Evolutionary conservation across 108 stramenopile genomes (phyloP).

Genomic region (Cyclotella baltica): DNA sequence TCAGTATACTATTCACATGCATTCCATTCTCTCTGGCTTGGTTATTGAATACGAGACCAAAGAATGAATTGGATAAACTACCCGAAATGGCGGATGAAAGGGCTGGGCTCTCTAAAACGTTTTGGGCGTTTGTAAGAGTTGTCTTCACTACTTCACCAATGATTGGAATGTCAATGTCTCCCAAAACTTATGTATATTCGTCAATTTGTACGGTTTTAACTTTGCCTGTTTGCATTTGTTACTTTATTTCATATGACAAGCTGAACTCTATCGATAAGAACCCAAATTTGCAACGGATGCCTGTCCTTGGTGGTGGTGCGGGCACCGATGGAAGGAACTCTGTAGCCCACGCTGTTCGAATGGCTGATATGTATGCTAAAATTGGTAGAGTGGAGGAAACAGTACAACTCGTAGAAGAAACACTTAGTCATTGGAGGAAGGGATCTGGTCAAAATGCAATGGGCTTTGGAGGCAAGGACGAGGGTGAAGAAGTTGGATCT

Average conservation of each 20-base stretch:
- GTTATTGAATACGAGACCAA: slow-evolving; percentile 40
- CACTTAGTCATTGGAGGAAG: slow-evolving; percentile 27
- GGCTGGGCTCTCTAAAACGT: neutral
- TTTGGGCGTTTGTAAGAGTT: neutral
- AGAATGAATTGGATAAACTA: slow-evolving; percentile 28
- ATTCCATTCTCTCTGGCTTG: slow-evolving; percentile 27
- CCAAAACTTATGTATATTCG: slow-evolving; percentile 20
- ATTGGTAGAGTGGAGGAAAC: slow-evolving; percentile 40
- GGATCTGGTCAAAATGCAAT: slow-evolving; percentile 5
- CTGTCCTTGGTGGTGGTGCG: neutral
- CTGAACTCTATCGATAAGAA: slow-evolving; percentile 3
- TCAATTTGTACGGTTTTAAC: slow-evolving; percentile 29
- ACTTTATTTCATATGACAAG: slow-evolving; percentile 33
- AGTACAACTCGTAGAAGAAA: slow-evolving; percentile 35
- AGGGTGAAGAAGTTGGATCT: slow-evolving; percentile 31
- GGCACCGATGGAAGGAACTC: slow-evolving; percentile 23
- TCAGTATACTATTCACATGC: slow-evolving; percentile 19
- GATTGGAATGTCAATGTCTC: slow-evolving; percentile 20
- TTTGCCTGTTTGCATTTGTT: slow-evolving; percentile 18
- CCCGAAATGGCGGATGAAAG: slow-evolving; percentile 37
- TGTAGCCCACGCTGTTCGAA: slow-evolving; percentile 40
- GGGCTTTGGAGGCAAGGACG: slow-evolving; percentile 16
- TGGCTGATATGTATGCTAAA: slow-evolving; percentile 49
- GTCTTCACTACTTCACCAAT: slow-evolving; percentile 23
- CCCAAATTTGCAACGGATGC: neutral